phyloP scores from a whole-genome alignment of 805 yeast species.

The Torulaspora gathmanii region DNA sequence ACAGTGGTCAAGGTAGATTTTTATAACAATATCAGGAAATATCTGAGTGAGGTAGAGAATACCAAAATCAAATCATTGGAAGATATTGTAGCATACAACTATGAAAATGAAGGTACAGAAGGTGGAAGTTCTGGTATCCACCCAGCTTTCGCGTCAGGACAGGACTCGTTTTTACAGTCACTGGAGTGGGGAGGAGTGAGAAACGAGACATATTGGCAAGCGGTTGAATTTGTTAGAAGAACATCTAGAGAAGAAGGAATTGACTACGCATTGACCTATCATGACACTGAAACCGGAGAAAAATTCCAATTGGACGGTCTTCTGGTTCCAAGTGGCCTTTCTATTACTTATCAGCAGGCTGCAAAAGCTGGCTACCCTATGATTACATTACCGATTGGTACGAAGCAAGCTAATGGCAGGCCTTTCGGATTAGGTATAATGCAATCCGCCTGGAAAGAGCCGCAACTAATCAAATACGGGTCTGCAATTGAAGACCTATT shows the following conservation, averaged over 20 bases:
- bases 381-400: conserved; percentile 29
- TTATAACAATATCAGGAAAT: conserved; percentile 27
- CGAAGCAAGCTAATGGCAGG: conserved; percentile 19
- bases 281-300: conserved; percentile 26
- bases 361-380: conserved; percentile 34
- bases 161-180: conserved; percentile 30
- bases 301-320: conserved; percentile 28
- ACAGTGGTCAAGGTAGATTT: conserved; percentile 33
- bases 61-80: conserved; percentile 26
- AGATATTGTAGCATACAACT: conserved; percentile 30
- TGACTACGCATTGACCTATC: conserved; percentile 31
- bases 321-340: conserved; percentile 22
- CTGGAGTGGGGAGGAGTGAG: conserved; percentile 28
- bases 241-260: conserved; percentile 34
- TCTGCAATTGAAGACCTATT: conserved; percentile 32
- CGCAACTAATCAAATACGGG: conserved; percentile 29
- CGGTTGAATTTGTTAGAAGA: conserved; percentile 29
- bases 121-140: conserved; percentile 24
- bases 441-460: conserved; percentile 24
- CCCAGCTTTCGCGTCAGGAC: conserved; percentile 32
- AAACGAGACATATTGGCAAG: conserved; percentile 32
- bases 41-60: conserved; percentile 25
- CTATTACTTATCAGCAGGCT: conserved; percentile 31
- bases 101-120: conserved; percentile 25
- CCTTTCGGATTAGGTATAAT: conserved; percentile 24